A percentile compares a stretch with the other conserved stretches of the same genome.
Evolutionary conservation across 805 yeast species (phyloP).

Genomic region (Schizosaccharomyces pombe): DNA sequence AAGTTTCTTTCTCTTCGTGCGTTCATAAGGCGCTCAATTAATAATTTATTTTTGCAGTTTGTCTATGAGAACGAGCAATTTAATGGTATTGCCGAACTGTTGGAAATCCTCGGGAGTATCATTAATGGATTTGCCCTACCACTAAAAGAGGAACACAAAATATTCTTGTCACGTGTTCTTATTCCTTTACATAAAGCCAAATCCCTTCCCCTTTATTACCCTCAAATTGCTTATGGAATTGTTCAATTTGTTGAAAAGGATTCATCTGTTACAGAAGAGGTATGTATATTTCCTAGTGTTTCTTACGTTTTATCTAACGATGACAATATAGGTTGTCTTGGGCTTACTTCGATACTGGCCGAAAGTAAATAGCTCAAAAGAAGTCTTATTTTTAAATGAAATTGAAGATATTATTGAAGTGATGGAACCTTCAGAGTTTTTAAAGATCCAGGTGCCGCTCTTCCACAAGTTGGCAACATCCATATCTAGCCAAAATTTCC

Average conservation of each 20-base stretch:
- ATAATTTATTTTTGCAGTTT: constrained; percentile 78
- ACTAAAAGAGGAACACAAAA: constrained; percentile 86
- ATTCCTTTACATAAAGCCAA: constrained; percentile 85
- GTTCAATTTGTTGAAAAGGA: constrained; percentile 93
- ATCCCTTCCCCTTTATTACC: constrained; percentile 72
- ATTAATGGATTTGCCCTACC: constrained; percentile 96
- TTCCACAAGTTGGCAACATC: constrained; percentile 87
- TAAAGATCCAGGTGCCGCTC: constrained; percentile 74
- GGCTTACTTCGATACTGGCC: constrained; percentile 92
- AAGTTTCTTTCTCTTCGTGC: constrained; percentile 75
- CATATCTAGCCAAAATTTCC: constrained; percentile 86
- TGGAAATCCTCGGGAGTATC: constrained; percentile 86
- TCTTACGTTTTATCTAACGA: neutral
- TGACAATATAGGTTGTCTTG: constrained; percentile 28
- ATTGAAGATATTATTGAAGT: constrained; percentile 91
- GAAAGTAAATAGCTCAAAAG: constrained; percentile 80
- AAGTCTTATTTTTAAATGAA: constrained; percentile 85
- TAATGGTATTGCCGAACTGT: constrained; percentile 82
- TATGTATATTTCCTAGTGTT: neutral
- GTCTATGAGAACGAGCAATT: constrained; percentile 87
- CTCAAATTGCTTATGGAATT: constrained; percentile 89
- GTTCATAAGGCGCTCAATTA: constrained; percentile 74
- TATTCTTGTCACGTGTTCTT: constrained; percentile 62
- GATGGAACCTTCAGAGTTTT: constrained; percentile 80
- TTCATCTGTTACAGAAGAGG: constrained; percentile 78